phyloP scores from a whole-genome alignment of 345 rosid genomes.

The Dipteronia sinensis region DNA sequence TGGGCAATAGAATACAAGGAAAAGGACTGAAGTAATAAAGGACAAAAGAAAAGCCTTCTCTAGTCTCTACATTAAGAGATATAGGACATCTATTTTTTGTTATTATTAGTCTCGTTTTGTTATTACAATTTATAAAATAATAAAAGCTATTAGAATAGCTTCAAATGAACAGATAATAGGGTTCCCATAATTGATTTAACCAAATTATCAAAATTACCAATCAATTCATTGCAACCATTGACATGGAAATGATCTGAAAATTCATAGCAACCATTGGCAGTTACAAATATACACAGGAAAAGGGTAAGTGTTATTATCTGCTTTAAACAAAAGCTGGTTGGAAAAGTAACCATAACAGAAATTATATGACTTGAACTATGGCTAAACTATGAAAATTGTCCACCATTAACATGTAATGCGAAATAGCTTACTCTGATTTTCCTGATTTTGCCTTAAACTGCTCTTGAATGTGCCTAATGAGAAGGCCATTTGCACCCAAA shows the following conservation, averaged over 20 bases:
- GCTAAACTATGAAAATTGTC: background rate
- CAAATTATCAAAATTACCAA: conserved; percentile 6
- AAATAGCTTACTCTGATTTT: conserved; percentile 80
- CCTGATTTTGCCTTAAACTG: conserved; percentile 90
- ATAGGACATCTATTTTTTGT: background rate
- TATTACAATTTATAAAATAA: background rate
- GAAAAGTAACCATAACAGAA: background rate
- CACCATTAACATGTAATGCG: background rate
- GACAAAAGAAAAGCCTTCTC: background rate
- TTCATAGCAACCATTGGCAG: background rate
- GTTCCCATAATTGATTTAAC: conserved; percentile 5
- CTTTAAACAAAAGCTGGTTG: background rate
- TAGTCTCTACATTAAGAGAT: background rate
- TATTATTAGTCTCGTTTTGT: background rate
- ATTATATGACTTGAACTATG: background rate
- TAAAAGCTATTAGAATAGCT: background rate
- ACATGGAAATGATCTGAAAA: background rate
- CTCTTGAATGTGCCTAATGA: conserved; percentile 89
- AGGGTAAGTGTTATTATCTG: background rate
- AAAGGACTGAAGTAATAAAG: background rate
- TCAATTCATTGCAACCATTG: background rate
- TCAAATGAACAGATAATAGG: background rate
- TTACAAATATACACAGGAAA: background rate
- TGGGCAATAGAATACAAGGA: background rate
- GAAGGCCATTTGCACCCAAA: conserved; percentile 92